Percentiles rank a stretch among this genome's conserved stretches.
Evolutionary conservation across 1,284 basidiomycete genomes (phyloP).

Genomic region (Apiotrichum veenhuisii): DNA sequence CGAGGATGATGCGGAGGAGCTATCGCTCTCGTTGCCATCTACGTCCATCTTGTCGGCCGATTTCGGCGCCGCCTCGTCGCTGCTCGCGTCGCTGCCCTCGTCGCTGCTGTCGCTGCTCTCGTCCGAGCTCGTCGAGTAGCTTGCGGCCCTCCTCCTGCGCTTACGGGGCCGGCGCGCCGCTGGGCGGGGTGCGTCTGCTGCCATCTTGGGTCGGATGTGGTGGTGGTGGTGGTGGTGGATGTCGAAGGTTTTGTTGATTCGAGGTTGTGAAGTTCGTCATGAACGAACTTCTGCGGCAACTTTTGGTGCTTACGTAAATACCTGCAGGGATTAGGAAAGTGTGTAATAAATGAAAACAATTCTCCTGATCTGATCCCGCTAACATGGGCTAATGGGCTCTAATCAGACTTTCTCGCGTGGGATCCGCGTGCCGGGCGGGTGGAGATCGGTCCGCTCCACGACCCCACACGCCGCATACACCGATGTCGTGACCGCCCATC

Average conservation of each 20-base stretch:
- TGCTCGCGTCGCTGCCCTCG: conserved; percentile 25
- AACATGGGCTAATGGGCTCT: too few relatives aligned
- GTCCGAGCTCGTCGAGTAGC: conserved; percentile 31
- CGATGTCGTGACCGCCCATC: too few relatives aligned
- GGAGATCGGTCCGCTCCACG: too few relatives aligned
- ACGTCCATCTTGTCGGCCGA: conserved; percentile 22
- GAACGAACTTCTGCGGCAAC: conserved; percentile 4
- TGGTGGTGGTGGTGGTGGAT: not conserved
- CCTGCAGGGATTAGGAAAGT: not conserved
- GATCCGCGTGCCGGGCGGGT: too few relatives aligned
- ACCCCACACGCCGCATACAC: too few relatives aligned
- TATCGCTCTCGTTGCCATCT: conserved; percentile 9
- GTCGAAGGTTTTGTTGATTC: conserved; percentile 1
- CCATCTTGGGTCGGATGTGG: too few relatives aligned
- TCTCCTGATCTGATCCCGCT: too few relatives aligned
- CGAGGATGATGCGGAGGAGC: not conserved
- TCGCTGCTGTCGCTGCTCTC: conserved; percentile 12
- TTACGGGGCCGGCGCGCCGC: conserved; percentile 24
- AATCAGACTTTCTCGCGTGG: too few relatives aligned
- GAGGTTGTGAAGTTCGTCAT: not conserved
- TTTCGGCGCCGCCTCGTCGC: conserved; percentile 6
- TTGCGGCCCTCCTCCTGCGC: conserved; percentile 36
- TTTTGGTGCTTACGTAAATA: conserved; percentile 14
- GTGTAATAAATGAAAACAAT: too few relatives aligned
- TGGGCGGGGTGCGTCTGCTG: conserved; percentile 12